Percentiles rank a stretch among this genome's conserved stretches.
These are phyloP conservation scores for Aspergillus pseudoviridinutans DNA, from an alignment of 2,329 filamentous ascomycete genomes.

Conservation along the genomic window DNA sequence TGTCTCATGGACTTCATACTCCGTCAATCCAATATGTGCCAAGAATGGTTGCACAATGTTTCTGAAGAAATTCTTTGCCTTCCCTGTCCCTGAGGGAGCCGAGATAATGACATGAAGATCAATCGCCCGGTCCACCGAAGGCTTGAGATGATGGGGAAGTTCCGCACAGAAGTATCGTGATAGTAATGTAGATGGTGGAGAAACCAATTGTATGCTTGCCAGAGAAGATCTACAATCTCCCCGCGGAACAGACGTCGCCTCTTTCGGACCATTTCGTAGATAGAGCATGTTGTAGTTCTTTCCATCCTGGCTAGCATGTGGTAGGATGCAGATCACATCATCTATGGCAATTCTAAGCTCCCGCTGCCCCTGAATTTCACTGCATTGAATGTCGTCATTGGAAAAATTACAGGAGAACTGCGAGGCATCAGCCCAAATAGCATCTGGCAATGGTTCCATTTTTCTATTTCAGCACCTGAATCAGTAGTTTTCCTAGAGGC, in stretches of 20 bases:
- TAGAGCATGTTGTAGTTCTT: constrained; percentile 20
- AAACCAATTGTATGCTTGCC: constrained; percentile 12
- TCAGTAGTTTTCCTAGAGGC: not conserved
- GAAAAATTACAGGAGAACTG: constrained; percentile 5
- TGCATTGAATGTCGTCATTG: constrained; percentile 17
- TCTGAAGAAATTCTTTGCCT: constrained; percentile 55
- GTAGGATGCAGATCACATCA: constrained; percentile 25
- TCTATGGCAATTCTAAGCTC: constrained; percentile 14
- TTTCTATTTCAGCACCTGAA: not conserved
- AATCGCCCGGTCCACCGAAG: not conserved
- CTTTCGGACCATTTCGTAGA: constrained; percentile 9
- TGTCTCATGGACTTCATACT: constrained; percentile 60
- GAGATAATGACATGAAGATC: constrained; percentile 63
- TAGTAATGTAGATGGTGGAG: constrained; percentile 14
- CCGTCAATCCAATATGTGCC: constrained; percentile 39
- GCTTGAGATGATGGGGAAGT: constrained; percentile 20
- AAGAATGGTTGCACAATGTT: constrained; percentile 56
- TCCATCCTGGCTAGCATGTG: not conserved
- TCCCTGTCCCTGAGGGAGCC: constrained; percentile 59
- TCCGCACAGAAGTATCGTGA: constrained; percentile 13
- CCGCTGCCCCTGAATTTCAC: constrained; percentile 5
- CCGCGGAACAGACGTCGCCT: not conserved
- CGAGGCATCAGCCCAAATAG: not conserved
- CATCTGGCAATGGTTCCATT: not conserved
- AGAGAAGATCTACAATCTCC: constrained; percentile 8